Percentiles rank a stretch among this genome's conserved stretches.
Evolutionary conservation across 2,329 filamentous ascomycete genomes (phyloP).

Genomic region (Periconia sp.): DNA sequence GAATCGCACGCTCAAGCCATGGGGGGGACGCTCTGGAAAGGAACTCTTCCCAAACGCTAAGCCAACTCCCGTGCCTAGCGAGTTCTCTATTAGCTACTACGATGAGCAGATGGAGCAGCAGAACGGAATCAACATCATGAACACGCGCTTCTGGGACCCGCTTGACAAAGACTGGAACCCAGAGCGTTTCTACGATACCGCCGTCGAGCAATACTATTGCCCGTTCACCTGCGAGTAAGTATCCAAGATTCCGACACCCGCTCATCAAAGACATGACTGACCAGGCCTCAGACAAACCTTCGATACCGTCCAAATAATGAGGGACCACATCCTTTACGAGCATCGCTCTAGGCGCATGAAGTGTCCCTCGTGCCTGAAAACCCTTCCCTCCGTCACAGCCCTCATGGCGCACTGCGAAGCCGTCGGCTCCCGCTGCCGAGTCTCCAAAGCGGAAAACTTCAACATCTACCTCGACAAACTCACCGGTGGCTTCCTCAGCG

Average conservation of each 20-base stretch:
- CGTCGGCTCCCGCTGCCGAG: slow-evolving; percentile 32
- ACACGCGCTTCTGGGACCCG: slow-evolving; percentile 57
- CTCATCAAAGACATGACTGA: neutral
- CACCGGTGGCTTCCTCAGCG: slow-evolving; percentile 50
- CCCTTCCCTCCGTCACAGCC: slow-evolving; percentile 45
- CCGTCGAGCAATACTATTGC: slow-evolving; percentile 58
- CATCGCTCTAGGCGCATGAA: slow-evolving; percentile 45
- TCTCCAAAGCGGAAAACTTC: slow-evolving; percentile 45
- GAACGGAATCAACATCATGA: slow-evolving; percentile 47
- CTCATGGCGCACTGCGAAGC: slow-evolving; percentile 51
- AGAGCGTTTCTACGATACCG: slow-evolving; percentile 53
- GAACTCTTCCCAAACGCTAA: slow-evolving; percentile 46
- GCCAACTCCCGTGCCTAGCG: slow-evolving; percentile 28
- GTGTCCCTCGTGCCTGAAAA: slow-evolving; percentile 50
- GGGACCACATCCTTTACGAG: slow-evolving; percentile 41
- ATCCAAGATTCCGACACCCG: too few relatives aligned
- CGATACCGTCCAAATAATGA: slow-evolving; percentile 33
- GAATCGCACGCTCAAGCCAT: slow-evolving; percentile 23
- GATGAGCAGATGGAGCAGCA: slow-evolving; percentile 33
- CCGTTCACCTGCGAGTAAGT: slow-evolving; percentile 62
- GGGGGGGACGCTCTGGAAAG: slow-evolving; percentile 27
- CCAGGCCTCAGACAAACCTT: slow-evolving; percentile 32
- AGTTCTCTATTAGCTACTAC: slow-evolving; percentile 36
- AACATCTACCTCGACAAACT: slow-evolving; percentile 45
- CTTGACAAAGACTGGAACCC: slow-evolving; percentile 55